Percentiles rank a stretch among this genome's conserved stretches.
These are phyloP conservation scores for Ceratocystis alfenasii DNA, from an alignment of 2,329 filamentous ascomycete species.

Conservation along the genomic window DNA sequence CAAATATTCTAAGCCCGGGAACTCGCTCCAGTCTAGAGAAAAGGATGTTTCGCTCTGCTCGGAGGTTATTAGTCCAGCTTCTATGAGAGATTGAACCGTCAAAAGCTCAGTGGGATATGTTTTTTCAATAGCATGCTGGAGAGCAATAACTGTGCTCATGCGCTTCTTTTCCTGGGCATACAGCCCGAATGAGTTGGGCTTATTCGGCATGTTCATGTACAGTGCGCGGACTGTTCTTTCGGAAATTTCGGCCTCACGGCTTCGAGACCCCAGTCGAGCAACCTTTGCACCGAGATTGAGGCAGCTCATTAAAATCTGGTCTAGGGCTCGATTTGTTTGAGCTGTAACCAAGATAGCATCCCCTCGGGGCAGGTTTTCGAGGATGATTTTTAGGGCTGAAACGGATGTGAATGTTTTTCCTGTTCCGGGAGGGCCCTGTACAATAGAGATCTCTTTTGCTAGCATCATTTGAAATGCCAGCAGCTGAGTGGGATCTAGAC, in stretches of 20 bases:
- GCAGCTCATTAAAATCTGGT: conserved; percentile 62
- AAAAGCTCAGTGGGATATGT: background rate
- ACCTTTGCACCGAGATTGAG: conserved; percentile 43
- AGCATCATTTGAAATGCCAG: conserved; percentile 57
- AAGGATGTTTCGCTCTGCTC: background rate
- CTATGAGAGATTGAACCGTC: conserved; percentile 32
- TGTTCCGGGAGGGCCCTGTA: conserved; percentile 69
- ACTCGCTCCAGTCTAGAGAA: conserved; percentile 8
- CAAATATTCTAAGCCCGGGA: background rate
- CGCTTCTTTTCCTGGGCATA: conserved; percentile 17
- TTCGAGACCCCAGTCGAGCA: conserved; percentile 39
- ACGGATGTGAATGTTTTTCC: conserved; percentile 76
- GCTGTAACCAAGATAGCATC: conserved; percentile 67
- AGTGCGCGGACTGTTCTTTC: conserved; percentile 9
- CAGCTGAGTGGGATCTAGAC: conserved; percentile 54
- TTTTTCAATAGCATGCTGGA: background rate
- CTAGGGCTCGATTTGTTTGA: conserved; percentile 83
- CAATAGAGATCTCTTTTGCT: conserved; percentile 57
- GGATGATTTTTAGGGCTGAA: conserved; percentile 52
- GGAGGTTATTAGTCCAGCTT: conserved; percentile 31
- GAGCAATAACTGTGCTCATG: conserved; percentile 35
- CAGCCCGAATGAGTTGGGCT: background rate
- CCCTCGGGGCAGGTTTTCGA: conserved; percentile 44
- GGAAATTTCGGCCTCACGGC: conserved; percentile 19
- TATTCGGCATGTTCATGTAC: background rate